Evolutionary conservation across 179 eudicot genomes (phyloP).

Genomic region (Vitellaria paradoxa): DNA sequence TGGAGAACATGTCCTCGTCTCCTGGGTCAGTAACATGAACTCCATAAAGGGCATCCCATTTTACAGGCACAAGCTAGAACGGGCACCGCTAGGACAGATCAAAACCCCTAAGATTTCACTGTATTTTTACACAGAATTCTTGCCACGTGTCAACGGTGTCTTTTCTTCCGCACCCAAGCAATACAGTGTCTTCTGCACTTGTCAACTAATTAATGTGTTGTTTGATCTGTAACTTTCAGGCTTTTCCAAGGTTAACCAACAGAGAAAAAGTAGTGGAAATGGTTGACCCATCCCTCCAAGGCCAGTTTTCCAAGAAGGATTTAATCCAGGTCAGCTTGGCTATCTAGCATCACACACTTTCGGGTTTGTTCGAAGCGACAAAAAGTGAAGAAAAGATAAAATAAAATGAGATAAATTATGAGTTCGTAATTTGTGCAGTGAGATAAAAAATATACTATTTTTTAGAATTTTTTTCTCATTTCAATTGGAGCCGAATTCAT

Average conservation of each 20-base stretch:
- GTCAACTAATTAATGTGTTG: no score
- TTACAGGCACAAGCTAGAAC: no score
- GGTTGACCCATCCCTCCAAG: slow-evolving; percentile 76
- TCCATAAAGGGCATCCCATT: not conserved
- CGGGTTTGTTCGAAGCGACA: no score
- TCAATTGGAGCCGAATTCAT: no score
- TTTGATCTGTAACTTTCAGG: slow-evolving; percentile 41
- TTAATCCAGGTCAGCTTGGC: slow-evolving; percentile 68
- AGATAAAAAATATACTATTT: no score
- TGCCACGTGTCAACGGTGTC: not conserved
- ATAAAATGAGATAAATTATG: no score
- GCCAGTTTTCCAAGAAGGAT: slow-evolving; percentile 78
- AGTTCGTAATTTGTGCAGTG: no score
- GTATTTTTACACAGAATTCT: not conserved
- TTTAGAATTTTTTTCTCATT: no score
- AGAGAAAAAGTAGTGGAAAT: slow-evolving; percentile 75
- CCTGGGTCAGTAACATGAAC: slow-evolving; percentile 69
- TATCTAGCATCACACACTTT: slow-evolving; percentile 7
- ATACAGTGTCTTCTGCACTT: no score
- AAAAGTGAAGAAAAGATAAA: no score
- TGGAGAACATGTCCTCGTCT: slow-evolving; percentile 90
- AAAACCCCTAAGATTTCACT: not conserved
- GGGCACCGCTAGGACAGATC: no score
- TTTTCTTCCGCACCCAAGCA: not conserved
- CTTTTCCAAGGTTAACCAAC: slow-evolving; percentile 85